Evolutionary conservation across 1,139 yeast species (phyloP).

Genomic region (Candida sojae): DNA sequence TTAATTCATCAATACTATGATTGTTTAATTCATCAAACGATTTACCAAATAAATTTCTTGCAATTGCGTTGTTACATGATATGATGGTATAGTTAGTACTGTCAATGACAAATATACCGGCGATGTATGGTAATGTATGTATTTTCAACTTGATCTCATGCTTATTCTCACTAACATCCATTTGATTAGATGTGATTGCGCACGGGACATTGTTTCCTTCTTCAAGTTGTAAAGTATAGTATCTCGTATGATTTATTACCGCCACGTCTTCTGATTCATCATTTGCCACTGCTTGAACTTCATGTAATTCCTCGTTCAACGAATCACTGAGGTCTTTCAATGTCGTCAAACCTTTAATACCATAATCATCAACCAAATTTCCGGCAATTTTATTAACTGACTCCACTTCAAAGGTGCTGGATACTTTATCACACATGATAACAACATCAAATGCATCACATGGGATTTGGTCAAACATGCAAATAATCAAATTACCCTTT

Average conservation of each 20-base stretch:
- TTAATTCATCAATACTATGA: slow-evolving; percentile 52
- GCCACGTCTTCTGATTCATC: slow-evolving; percentile 42
- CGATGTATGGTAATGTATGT: slow-evolving; percentile 81
- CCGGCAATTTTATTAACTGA: slow-evolving; percentile 47
- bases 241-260: slow-evolving; percentile 56
- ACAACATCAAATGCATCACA: slow-evolving; percentile 75
- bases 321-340: slow-evolving; percentile 35
- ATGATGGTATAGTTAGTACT: slow-evolving; percentile 46
- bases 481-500: slow-evolving; percentile 67
- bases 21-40: slow-evolving; percentile 49
- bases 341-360: slow-evolving; percentile 19
- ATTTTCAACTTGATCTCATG: slow-evolving; percentile 56
- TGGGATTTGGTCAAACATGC: slow-evolving; percentile 86
- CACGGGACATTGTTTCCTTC: slow-evolving; percentile 57
- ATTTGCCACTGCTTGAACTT: slow-evolving; percentile 14
- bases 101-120: slow-evolving; percentile 79
- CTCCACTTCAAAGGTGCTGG: slow-evolving; percentile 26
- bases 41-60: slow-evolving; percentile 77
- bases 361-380: slow-evolving; percentile 28
- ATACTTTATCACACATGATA: slow-evolving; percentile 34
- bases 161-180: slow-evolving; percentile 44
- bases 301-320: slow-evolving; percentile 26
- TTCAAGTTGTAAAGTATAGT: slow-evolving; percentile 57
- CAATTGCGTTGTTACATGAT: slow-evolving; percentile 77
- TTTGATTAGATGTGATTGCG: slow-evolving; percentile 64